Evolutionary conservation across 441 rosid species (phyloP), one percentile per base, ranked within the genome.

Genomic region (Mallotus japonicus): DNA sequence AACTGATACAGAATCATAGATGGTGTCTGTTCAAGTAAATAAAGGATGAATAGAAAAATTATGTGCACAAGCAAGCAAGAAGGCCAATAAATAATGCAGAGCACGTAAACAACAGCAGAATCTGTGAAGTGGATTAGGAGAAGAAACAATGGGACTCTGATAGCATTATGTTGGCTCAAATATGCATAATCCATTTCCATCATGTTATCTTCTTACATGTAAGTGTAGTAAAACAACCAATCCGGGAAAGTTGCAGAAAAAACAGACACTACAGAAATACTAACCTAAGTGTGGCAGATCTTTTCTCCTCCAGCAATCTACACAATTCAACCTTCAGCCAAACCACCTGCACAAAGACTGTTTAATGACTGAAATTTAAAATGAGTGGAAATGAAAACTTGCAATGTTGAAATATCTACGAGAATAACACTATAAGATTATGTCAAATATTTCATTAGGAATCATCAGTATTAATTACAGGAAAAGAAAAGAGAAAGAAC

Each of bases 261-360:
- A 76, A 64, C 60, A 78, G 72, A 70, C 50, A 72, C 49, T 34
- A 32, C 20, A 73, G 72, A 73, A 68, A 68, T 59, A 77, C 78
- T 70, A 74, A 92, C 99, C 99, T 93, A 78, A 96, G 95, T 60
- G 83, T 56, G 77, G 98, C 90, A 69, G 97, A 89, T 93, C 96
- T 86, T 88, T 96, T 96, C 80, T 96, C 99, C 79, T 96, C 97
- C 79, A 96, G 86, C 84, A 96, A 85, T 76, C 89, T 89, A 86
- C 98, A 93, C 78, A 96, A 84, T 83, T 96, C 98, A 73, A 88
- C 95, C 91, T 96, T 96, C 83, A 96, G 78, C 95, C 96, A 96
- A 28, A 87, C 84, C 59, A 96, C 96, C 99, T 96, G 92, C 85
- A 80, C 78, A 81, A 54, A 71, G 85, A 80, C 88, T 84, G 83